Conservation (phyloP, 2,329 filamentous ascomycete genomes). For the Trichophyton simii region DNA sequence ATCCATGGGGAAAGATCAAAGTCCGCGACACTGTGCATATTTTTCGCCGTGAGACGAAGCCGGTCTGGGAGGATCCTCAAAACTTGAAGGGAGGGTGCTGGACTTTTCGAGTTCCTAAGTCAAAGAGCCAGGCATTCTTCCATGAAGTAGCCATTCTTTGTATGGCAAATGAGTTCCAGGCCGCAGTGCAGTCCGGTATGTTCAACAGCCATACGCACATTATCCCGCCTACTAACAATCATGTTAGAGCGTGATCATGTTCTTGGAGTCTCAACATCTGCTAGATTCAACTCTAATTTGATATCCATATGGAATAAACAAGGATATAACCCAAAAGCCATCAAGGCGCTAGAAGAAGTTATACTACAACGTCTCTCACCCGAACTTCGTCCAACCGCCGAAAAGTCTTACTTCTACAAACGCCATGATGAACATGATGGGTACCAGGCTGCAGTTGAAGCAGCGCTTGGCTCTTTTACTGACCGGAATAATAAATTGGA, state of each 20-base stretch:
- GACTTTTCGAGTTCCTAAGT: conserved; percentile 83
- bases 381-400: conserved; percentile 57
- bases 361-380: conserved; percentile 61
- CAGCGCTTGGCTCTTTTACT: neutral
- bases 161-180: conserved; percentile 31
- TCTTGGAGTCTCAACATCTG: conserved; percentile 75
- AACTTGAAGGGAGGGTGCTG: conserved; percentile 78
- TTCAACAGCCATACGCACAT: conserved; percentile 10
- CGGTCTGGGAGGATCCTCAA: conserved; percentile 73
- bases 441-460: conserved; percentile 44
- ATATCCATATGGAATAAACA: conserved; percentile 92
- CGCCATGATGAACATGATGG: conserved; percentile 78
- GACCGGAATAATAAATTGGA: neutral
- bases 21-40: conserved; percentile 67
- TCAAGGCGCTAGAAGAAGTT: conserved; percentile 59
- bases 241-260: conserved; percentile 62
- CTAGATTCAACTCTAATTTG: conserved; percentile 78
- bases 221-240: neutral
- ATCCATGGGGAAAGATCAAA: conserved; percentile 61
- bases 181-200: conserved; percentile 71
- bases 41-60: conserved; percentile 65
- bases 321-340: conserved; percentile 62
- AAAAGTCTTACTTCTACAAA: conserved; percentile 57
- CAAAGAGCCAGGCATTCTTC: conserved; percentile 42
- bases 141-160: conserved; percentile 26